Base-by-base conservation (phyloP, 768 basidiomycete genomes). In the Leccinum subtestaceum region DNA sequence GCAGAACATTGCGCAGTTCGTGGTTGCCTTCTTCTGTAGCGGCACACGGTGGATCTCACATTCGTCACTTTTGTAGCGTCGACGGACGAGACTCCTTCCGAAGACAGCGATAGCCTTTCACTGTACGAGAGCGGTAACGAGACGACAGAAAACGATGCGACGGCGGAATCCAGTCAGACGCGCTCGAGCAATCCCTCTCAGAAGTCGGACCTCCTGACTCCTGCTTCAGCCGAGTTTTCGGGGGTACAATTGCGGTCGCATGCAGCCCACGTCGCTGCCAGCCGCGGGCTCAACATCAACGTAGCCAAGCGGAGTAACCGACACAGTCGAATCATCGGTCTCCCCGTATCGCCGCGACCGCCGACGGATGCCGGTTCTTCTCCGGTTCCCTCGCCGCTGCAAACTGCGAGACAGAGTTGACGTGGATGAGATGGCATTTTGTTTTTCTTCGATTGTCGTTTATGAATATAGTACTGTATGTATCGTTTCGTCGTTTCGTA, bases 51-150 rank as follows among this genome's bases (percentile, higher is more conserved):
- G 43, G 2, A 19, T 58, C 55, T 61, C 55, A 64, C 51, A 49
- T 19, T 38, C 5, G 15, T 48, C 15, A 19, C 19, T 59, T 60
- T 53, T 53, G 57, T 64, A 78, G 76, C 76, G 51, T 65, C 80
- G 58, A 70, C 81, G 49, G 86, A 89, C 55, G 91, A 90, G 60
- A 77, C 74, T 3, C 84, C 80, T 52, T 89, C 87, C 5, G 82
- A 84, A 53, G 90, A 90, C 53, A 84, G 81, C 38, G 92, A 92
- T 53, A 84, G 85, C 55, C 71, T 80, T 56, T 88, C 87, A 4
- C 67, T 84, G 23, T 89, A 89, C 53, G 90, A 89, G 59, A 91
- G 89, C 65, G 88, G 86, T 29, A 82, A 86, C 38, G 91, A 92
- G 64, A 83, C 83, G 17, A 84, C 84, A 23, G 89, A 86, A 61